Base-by-base conservation (phyloP, 2,329 filamentous ascomycete species). In the Stromatinia cepivora region DNA sequence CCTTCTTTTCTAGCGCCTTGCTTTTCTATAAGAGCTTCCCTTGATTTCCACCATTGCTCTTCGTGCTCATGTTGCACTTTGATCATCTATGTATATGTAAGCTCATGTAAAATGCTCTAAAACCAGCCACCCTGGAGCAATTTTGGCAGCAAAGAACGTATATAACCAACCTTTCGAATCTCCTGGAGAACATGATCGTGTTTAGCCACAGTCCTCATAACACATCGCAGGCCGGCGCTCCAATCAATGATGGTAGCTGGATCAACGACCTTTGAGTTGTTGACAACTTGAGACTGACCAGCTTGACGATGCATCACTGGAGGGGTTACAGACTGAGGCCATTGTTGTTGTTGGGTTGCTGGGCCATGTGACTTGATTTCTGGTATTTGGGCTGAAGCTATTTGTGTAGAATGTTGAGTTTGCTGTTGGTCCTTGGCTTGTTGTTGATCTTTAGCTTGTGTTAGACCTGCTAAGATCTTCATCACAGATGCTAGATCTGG, bases 31-130 rank as follows among this genome's bases (percentile, higher is more conserved):
- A 89, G 76, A 9, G 81, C 83, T 69, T 84, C 77, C 3, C 87
- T 82, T 1, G 82, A 83, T 36, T 81, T 77, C 80, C 84, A 87
- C 85, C 89, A 91, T 72, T 86, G 83, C 72, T 82, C 82, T 73
- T 91, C 87, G 73, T 90, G 85, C 53, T 84, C 82, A 74, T 88
- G 84, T 77, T 91, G 88, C 54, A 87, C 84, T 67, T 83, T 82
- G 70, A 91, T 90, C 78, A 91, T 82, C 79, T 88, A 77, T 28
- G 52, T 28, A 62, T 31, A 13, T 57, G 69, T 36, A 75, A 67
- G 45, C 52, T 62, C 31, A 57, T 36, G 28, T 25, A 13, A 25
- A 36, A 64, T 48, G 7, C 54, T 22, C 25, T 13, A 22, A 22
- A 28, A 4, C 46, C 13, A 64, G 34, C 10, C 17, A 28, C 15